Conservation (phyloP, 2,329 filamentous ascomycete species). For the Sporothrix brasiliensis region DNA sequence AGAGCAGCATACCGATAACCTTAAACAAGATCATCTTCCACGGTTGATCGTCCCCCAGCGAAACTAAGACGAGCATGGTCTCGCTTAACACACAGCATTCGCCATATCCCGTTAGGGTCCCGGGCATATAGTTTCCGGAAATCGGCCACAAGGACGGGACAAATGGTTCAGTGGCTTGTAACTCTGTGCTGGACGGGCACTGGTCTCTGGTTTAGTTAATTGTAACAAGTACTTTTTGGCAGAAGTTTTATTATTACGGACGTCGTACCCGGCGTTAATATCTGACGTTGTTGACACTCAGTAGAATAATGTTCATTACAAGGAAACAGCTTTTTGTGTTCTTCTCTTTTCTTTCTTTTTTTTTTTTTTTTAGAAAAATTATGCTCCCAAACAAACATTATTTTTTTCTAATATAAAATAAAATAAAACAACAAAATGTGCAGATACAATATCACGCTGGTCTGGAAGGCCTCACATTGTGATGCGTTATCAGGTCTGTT, state of each 20-base stretch:
- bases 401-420: not conserved
- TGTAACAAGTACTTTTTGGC: not conserved
- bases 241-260: not conserved
- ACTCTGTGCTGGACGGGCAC: not conserved
- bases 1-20: no score
- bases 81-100: not conserved
- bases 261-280: not conserved
- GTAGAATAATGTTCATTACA: no score
- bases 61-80: not conserved
- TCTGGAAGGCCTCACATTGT: no score
- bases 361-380: not conserved
- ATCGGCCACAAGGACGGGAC: not conserved
- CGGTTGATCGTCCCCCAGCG: not conserved
- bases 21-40: no score
- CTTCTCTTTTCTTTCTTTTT: no score
- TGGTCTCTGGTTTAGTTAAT: not conserved
- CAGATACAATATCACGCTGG: no score
- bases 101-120: not conserved
- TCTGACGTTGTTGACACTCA: not conserved
- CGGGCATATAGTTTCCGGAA: not conserved
- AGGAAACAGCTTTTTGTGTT: no score
- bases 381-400: not conserved
- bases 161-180: constrained; percentile 4
- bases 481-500: no score
- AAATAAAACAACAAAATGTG: not conserved